Base-by-base conservation (phyloP, 176 grass and related monocot genomes). In the Zoysia pacifica region DNA sequence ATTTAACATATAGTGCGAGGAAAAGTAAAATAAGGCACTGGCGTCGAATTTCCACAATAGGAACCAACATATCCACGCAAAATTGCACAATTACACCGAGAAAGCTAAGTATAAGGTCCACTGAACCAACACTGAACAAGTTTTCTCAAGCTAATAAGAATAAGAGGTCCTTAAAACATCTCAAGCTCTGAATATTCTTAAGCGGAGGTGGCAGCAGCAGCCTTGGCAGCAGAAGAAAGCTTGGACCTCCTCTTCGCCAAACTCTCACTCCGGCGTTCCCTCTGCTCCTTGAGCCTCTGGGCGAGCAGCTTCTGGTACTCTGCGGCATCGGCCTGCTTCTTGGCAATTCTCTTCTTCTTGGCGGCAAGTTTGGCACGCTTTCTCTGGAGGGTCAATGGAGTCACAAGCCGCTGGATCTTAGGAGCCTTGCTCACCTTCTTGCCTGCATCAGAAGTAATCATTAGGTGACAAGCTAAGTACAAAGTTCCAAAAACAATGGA, bases 361-460 rank as follows among this genome's bases (percentile, higher is more conserved):
- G 90, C 95, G 1, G 95, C 77, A 2, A 94, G 91, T 90, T 92
- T 97, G 0, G 86, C 60, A 0, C 95, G 89, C 91, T 97, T 97
- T 78, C 95, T 91, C 68, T 97, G 95, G n/a, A 97, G 58, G 1
- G 92, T 94, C 77, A 94, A 39, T 3, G 95, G 95, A 5, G 95
- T 97, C 60, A 97, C 95, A 9, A 97, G 87, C 61, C 95, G 85
- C 81, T 97, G 95, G 70, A 97, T 97, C 88, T 97, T 97, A 6
- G 95, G 95, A 14, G 95, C 95, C 95, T 97, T 97, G 89, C 95
- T 97, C 20, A 82, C 84, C 53, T 90, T 97, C 90, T 97, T 97
- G 42, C 94, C 94, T 97, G 91, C 67, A 83, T 48, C 7, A 60
- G 10, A 81, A 70, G 9, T 62, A 79, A 39, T 14, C 5, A 1